A percentile compares a stretch with the other conserved stretches of the same genome.
Evolutionary conservation across 208 protist genomes (phyloP).

Genomic region (Acanthamoeba comandoni): DNA sequence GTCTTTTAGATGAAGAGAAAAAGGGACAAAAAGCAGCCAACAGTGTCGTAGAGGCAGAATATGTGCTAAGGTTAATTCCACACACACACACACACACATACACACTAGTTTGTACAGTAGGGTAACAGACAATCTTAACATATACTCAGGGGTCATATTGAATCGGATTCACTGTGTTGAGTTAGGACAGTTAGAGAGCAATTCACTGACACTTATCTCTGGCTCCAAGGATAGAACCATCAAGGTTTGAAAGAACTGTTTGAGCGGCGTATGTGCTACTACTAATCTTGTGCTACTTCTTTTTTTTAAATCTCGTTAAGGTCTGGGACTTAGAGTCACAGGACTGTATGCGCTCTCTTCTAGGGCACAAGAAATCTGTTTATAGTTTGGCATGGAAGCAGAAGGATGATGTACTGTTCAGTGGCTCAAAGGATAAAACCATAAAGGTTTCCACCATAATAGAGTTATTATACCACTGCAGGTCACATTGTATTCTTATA

Average conservation of each 20-base stretch:
- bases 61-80: too few relatives aligned
- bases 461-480: background rate
- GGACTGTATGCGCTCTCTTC: background rate
- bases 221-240: slow-evolving; percentile 13
- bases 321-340: slow-evolving; percentile 27
- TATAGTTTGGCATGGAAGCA: slow-evolving; percentile 35
- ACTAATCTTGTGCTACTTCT: background rate
- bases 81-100: too few relatives aligned
- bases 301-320: background rate
- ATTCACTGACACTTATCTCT: background rate
- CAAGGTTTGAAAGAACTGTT: background rate
- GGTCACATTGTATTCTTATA: background rate
- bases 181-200: too few relatives aligned
- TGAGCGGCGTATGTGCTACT: background rate
- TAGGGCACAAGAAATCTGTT: slow-evolving; percentile 3
- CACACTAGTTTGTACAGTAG: too few relatives aligned
- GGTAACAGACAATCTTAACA: too few relatives aligned
- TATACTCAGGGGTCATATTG: too few relatives aligned
- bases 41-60: too few relatives aligned
- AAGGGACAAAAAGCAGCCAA: too few relatives aligned
- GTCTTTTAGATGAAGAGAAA: too few relatives aligned
- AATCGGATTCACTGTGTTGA: too few relatives aligned
- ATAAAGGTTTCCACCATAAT: slow-evolving; percentile 27
- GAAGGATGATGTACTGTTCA: slow-evolving; percentile 14
- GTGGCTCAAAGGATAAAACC: slow-evolving; percentile 48